Conservation (phyloP, 768 basidiomycete genomes). For the Mycena epipterygia region DNA sequence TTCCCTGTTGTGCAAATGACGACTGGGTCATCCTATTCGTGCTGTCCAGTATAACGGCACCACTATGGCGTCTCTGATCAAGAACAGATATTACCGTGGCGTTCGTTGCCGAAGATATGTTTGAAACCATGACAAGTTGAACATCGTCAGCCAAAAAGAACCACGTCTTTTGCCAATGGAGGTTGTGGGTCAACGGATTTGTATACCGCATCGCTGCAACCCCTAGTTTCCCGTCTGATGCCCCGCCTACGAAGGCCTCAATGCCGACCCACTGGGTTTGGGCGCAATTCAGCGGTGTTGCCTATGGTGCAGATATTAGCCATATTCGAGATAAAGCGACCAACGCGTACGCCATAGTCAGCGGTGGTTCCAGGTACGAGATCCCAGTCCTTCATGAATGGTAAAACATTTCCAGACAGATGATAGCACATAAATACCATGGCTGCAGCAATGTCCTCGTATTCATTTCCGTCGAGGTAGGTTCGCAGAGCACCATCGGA, state of each 20-base stretch:
- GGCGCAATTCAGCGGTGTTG: constrained; percentile 65
- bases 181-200: constrained; percentile 67
- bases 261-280: constrained; percentile 59
- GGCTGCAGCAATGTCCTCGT: constrained; percentile 70
- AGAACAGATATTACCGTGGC: constrained; percentile 74
- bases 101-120: constrained; percentile 58
- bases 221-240: constrained; percentile 68
- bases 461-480: constrained; percentile 75
- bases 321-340: background rate
- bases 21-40: constrained; percentile 21
- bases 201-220: constrained; percentile 75
- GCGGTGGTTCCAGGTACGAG: constrained; percentile 80
- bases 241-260: constrained; percentile 76
- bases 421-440: constrained; percentile 11
- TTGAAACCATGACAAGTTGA: constrained; percentile 73
- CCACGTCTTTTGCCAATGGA: constrained; percentile 79
- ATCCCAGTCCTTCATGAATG: constrained; percentile 79
- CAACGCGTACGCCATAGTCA: constrained; percentile 61
- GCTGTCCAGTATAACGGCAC: constrained; percentile 59
- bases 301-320: background rate
- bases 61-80: constrained; percentile 69
- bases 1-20: constrained; percentile 3
- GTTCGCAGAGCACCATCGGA: constrained; percentile 76
- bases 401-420: background rate
- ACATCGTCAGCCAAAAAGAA: constrained; percentile 78